Evolutionary conservation across 2,329 filamentous ascomycete species (phyloP).

Genomic region (Paecilomyces sp.): DNA sequence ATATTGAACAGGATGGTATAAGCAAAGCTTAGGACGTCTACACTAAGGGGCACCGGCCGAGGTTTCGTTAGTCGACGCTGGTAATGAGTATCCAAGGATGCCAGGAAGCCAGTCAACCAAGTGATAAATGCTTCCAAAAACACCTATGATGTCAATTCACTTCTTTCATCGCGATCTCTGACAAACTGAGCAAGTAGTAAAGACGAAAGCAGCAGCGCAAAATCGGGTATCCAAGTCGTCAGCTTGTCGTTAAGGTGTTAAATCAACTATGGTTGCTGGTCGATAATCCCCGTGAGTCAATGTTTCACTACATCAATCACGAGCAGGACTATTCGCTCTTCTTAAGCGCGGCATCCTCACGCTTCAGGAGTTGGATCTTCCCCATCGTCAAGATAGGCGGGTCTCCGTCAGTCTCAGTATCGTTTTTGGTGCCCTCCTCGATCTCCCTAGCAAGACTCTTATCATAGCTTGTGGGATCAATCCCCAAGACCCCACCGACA

Average conservation of each 20-base stretch:
- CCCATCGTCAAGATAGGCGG: conserved; percentile 28
- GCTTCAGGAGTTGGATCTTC: conserved; percentile 39
- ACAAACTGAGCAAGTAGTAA: background rate
- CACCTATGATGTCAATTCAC: background rate
- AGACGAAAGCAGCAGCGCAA: background rate
- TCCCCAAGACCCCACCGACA: conserved; percentile 57
- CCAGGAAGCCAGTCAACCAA: background rate
- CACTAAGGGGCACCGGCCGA: background rate
- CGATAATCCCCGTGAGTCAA: background rate
- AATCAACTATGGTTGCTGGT: background rate
- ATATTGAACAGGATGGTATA: background rate
- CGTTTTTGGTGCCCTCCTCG: conserved; percentile 13
- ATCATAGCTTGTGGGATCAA: conserved; percentile 56
- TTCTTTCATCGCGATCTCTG: background rate
- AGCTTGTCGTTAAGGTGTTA: conserved; percentile 5
- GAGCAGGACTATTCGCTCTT: conserved; percentile 11
- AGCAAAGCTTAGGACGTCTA: background rate
- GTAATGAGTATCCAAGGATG: background rate
- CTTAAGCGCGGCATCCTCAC: conserved; percentile 31
- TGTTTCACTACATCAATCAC: background rate
- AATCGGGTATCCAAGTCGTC: conserved; percentile 8
- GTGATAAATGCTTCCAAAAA: background rate
- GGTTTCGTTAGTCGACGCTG: background rate
- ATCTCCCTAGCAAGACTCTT: conserved; percentile 21
- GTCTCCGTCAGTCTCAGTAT: conserved; percentile 13